phyloP scores from a whole-genome alignment of 257 asterid species.

The Fraxinus pennsylvanica region DNA sequence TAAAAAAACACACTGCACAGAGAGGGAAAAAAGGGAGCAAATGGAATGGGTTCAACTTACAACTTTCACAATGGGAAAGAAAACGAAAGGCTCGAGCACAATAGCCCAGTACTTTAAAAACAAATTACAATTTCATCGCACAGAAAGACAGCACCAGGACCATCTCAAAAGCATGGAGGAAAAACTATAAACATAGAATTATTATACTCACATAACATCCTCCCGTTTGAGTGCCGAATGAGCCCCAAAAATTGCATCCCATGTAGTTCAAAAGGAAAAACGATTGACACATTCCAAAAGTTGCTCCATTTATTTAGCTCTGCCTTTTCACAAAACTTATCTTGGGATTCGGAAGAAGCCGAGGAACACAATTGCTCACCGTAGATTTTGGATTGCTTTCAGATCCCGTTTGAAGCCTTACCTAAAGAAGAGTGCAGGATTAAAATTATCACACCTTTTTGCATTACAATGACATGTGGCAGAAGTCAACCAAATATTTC shows the following conservation, averaged over 20 bases:
- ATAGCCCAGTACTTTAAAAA: conserved; percentile 39
- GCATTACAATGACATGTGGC: background rate
- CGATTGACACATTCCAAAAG: background rate
- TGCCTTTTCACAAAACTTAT: conserved; percentile 31
- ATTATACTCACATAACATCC: conserved; percentile 16
- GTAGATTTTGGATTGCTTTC: conserved; percentile 32
- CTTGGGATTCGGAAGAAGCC: conserved; percentile 38
- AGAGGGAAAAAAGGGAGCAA: conserved; percentile 3
- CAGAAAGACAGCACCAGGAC: conserved; percentile 22
- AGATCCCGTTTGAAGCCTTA: conserved; percentile 35
- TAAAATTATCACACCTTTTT: background rate
- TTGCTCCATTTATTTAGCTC: conserved; percentile 14
- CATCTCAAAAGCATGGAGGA: conserved; percentile 34
- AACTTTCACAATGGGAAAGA: conserved; percentile 14
- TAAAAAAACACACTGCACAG: background rate
- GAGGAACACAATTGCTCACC: conserved; percentile 29
- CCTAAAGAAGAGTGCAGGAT: conserved; percentile 26
- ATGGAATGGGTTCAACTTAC: background rate
- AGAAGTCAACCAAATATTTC: background rate
- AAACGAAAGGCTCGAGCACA: conserved; percentile 20
- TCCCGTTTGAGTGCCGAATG: conserved; percentile 20
- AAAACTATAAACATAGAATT: conserved; percentile 13
- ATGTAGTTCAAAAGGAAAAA: background rate
- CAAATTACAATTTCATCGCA: background rate
- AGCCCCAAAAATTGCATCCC: conserved; percentile 23